Evolutionary conservation across 306 rosid species (phyloP), one percentile per base, ranked within the genome.

Genomic region (Vigna angularis): DNA sequence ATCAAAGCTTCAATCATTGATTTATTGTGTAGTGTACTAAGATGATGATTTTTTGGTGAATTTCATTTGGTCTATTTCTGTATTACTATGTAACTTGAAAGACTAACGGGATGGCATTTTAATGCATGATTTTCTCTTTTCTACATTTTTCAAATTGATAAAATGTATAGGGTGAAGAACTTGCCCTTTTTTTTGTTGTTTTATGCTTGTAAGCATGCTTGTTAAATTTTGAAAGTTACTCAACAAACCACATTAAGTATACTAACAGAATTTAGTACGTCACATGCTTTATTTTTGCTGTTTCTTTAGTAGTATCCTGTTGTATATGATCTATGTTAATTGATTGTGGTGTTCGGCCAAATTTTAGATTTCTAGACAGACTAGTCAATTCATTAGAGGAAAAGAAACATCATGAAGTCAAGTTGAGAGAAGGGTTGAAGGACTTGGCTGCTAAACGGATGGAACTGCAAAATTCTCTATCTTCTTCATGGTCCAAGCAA

Each of bases 401-500:
- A 82, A 94, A 94, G 90, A 92, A 90, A 83, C 95, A 85, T 82
- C 97, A 89, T 72, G 97, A 94, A 85, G 88, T 88, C 76, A 94
- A 88, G 88, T 78, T 90, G 90, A 92, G 88, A 79, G 98, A 92
- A 16, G 89, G 98, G 61, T 84, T 94, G 86, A 89, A 88, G 87
- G 95, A 88, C 81, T 84, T 92, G 85, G 89, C 91, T 81, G 72
- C 85, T 52, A 94, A 88, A 81, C 93, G 92, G 72, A 92, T 92
- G 97, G 97, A 90, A 80, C 88, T 94, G 74, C 97, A 94, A 22
- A 94, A 94, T 70, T 89, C 97, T n/a, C 83, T 94, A 74, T 90
- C 98, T 74, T 92, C 97, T 9, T 88, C 79, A 53, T 88, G 95
- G 97, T 94, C 97, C n/a, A 92, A 94, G 82, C 97, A 94, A 84